phyloP scores from a whole-genome alignment of 345 rosid species.

The Syzygium aqueum region DNA sequence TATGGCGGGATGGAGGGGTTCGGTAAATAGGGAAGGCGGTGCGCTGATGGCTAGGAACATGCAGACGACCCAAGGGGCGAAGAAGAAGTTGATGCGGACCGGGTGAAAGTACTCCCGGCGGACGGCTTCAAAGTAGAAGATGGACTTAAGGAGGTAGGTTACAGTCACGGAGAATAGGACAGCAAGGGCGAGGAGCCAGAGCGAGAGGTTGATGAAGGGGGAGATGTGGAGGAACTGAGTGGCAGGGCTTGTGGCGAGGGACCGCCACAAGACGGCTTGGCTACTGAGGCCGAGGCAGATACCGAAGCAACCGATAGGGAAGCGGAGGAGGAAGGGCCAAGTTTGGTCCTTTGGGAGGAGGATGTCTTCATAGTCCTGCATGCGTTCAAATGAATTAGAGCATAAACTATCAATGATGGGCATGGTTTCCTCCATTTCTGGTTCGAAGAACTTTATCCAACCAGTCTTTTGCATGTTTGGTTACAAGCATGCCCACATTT shows the following conservation, averaged over 20 bases:
- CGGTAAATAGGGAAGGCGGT: constrained; percentile 38
- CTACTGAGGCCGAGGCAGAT: constrained; percentile 90
- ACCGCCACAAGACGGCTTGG: constrained; percentile 78
- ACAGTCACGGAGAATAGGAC: constrained; percentile 46
- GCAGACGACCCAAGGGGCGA: constrained; percentile 96
- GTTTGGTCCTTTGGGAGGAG: constrained; percentile 81
- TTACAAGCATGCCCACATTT: background rate
- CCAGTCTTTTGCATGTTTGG: background rate
- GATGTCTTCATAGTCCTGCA: constrained; percentile 79
- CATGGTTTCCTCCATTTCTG: background rate
- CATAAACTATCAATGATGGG: background rate
- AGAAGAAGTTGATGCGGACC: constrained; percentile 81
- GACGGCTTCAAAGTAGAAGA: constrained; percentile 90
- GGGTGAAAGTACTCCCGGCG: constrained; percentile 89
- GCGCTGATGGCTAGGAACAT: constrained; percentile 80
- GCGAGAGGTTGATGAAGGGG: constrained; percentile 51
- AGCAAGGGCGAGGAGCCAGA: constrained; percentile 62
- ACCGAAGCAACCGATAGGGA: constrained; percentile 85
- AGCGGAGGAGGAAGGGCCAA: constrained; percentile 94
- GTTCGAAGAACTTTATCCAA: background rate
- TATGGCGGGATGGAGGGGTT: constrained; percentile 49
- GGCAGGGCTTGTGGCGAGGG: constrained; percentile 66
- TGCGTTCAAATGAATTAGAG: background rate
- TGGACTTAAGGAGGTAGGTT: constrained; percentile 77
- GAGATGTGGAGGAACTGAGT: constrained; percentile 60